Percentiles rank a stretch among this genome's conserved stretches.
Conservation (phyloP, 345 rosid genomes). For the Orychophragmus violaceus region DNA sequence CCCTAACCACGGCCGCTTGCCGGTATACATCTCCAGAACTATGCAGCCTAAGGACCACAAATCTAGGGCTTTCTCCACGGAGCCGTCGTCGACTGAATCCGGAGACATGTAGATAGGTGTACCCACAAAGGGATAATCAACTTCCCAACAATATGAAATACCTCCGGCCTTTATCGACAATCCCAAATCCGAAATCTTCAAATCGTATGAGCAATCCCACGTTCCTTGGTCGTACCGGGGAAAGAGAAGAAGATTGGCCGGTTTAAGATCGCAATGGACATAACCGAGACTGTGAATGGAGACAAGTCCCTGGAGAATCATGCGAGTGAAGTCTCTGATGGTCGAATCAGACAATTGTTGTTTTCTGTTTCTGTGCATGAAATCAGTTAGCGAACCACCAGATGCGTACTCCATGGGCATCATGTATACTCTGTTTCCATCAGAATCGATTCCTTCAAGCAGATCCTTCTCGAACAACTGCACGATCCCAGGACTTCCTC, state of each 20-base stretch:
- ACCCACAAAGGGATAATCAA: conserved; percentile 1
- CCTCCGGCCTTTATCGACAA: background rate
- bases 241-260: conserved; percentile 18
- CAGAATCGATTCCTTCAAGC: background rate
- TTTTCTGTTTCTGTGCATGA: background rate
- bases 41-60: conserved; percentile 28
- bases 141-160: background rate
- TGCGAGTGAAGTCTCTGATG: conserved; percentile 18
- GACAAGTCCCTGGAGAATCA: conserved; percentile 23
- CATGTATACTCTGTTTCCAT: too few relatives aligned
- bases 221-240: conserved; percentile 10
- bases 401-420: conserved; percentile 17
- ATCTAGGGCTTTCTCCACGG: conserved; percentile 19
- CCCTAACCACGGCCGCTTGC: conserved; percentile 12
- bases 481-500: too few relatives aligned
- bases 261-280: conserved; percentile 32
- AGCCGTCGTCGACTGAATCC: background rate
- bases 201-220: background rate
- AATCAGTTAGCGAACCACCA: background rate
- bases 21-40: conserved; percentile 21
- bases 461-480: background rate
- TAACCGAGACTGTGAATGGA: conserved; percentile 22
- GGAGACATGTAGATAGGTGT: conserved; percentile 17
- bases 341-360: background rate
- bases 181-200: conserved; percentile 29